Evolutionary conservation across 202 grass and related monocot species (phyloP), one percentile per base, ranked within the genome.

Genomic region (Eragrostis tef): DNA sequence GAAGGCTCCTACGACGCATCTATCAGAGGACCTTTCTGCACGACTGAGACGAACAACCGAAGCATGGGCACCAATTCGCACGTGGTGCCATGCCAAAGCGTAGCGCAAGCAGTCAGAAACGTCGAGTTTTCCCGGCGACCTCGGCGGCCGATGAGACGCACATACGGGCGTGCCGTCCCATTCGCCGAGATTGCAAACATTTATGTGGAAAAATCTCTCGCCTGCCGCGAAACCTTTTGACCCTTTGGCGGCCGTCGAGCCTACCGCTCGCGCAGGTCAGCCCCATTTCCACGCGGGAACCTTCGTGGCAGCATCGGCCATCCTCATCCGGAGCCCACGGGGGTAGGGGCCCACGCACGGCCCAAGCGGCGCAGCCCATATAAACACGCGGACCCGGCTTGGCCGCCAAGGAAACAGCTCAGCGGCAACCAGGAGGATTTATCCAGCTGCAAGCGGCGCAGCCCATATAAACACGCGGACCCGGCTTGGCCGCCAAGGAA

Each of bases 401-500:
- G 74, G 74, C 53, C 52, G 68, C 67, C 79, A 82, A 79, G 88
- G 83, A 64, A 81, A 17, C 78, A 64, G 48, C 19, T 20, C 82
- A 29, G 24, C 44, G 34, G 34, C 34, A 39, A 39, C 2, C 34
- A 39, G 29, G 54, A 71, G 34, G 60, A 75, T 64, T 24, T 15
- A 15, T 52, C 11, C 26, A 50, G 62, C 62, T 51, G 62, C 70
- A 46, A n/a, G n/a, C n/a, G n/a, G n/a, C 29, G 29, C 29, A 15
- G 78, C 73, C 79, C 83, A 67, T 89, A 83, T 79, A 86, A 83
- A 83, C 42, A 25, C 17, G 52, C 31, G 52, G 1, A 25, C 7
- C 80, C 59, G 58, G 47, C 75, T 86, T 74, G 74, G 74, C 53
- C 52, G 68, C 67, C 79, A 82, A 79, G 88, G 83, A 64, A 81